Evolutionary conservation across 2,329 filamentous ascomycete species (phyloP), one percentile per base, ranked within the genome.

Genomic region (Trichoderma guizhouense): DNA sequence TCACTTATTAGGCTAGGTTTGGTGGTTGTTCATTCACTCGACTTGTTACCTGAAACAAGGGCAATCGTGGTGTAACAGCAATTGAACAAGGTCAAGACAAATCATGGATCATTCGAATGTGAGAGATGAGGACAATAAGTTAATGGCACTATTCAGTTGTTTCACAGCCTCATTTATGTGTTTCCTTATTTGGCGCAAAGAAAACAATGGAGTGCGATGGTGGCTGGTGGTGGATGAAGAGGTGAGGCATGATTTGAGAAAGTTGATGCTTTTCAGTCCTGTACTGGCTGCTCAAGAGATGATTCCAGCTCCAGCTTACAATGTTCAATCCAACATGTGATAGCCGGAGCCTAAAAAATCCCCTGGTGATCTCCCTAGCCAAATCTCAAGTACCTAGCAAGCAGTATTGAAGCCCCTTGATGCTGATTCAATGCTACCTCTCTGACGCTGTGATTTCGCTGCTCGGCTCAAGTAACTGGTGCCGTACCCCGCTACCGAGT

Each of bases 401-500:
- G 26, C 24, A 67, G 47, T 34, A 57, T 51, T 26, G 39, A 26
- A 61, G 36, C 14, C 58, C 8, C 14, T 21, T 12, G 57, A 11
- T 24, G 57, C 32, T 7, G 7, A 62, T 34, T 69, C 21, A 69
- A 62, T 30, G 57, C 39, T 69, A 69, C 67, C 30, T 62, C 57
- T 12, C 8, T 21, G 32, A 6, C 26, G 12, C 57, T 21, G 43
- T 57, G 8, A 67, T 28, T 39, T 34, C 39, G 30, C 63, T 21
- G 39, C n/a, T 14, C 30, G 36, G 30, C 14, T 28, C 7, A 39
- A n/a, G 67, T 53, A 62, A 24, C 67, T 61, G 21, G 39, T 15
- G 21, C 8, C 39, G 67, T 69, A 69, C 57, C 67, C 67, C 67
- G 39, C 67, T 69, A 69, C 30, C 36, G 18, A 30, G 9, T 24